phyloP scores from a whole-genome alignment of 2,329 filamentous ascomycete genomes.

The Epichloe aotearoae region DNA sequence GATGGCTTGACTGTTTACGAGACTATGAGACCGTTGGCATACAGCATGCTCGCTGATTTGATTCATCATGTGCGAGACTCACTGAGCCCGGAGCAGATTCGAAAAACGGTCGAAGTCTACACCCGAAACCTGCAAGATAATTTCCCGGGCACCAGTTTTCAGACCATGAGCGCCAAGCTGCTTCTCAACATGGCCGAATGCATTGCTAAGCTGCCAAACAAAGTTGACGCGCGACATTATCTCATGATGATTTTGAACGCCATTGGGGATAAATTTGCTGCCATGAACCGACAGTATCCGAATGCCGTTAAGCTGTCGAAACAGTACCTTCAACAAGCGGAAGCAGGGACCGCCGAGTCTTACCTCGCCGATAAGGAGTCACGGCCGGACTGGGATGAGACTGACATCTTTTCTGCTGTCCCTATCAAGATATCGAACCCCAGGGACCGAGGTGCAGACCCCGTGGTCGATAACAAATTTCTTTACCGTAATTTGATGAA shows the following conservation, averaged over 20 bases:
- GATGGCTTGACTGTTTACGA: constrained; percentile 95
- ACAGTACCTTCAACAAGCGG: constrained; percentile 57
- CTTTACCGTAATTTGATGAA: constrained; percentile 94
- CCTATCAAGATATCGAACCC: constrained; percentile 93
- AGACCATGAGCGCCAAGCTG: constrained; percentile 98
- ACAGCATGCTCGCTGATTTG: constrained; percentile 95
- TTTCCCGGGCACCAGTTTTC: constrained; percentile 94
- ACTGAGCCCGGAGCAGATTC: constrained; percentile 80
- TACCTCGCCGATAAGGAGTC: constrained; percentile 73
- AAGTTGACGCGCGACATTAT: constrained; percentile 87
- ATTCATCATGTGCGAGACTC: constrained; percentile 93
- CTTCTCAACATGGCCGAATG: constrained; percentile 96
- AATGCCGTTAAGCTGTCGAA: constrained; percentile 91
- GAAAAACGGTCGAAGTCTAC: constrained; percentile 92
- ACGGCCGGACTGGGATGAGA: constrained; percentile 90
- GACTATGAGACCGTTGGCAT: constrained; percentile 87
- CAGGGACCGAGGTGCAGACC: constrained; percentile 76
- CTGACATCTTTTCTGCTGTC: constrained; percentile 91
- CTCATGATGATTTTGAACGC: constrained; percentile 95
- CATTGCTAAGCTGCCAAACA: constrained; percentile 87
- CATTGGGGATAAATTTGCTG: constrained; percentile 94
- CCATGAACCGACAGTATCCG: constrained; percentile 92
- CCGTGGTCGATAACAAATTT: constrained; percentile 94
- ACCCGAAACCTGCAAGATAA: constrained; percentile 91
- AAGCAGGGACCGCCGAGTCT: constrained; percentile 51